Evolutionary conservation across 2,329 filamentous ascomycete species (phyloP).

Genomic region (Cladosporium sp.): DNA sequence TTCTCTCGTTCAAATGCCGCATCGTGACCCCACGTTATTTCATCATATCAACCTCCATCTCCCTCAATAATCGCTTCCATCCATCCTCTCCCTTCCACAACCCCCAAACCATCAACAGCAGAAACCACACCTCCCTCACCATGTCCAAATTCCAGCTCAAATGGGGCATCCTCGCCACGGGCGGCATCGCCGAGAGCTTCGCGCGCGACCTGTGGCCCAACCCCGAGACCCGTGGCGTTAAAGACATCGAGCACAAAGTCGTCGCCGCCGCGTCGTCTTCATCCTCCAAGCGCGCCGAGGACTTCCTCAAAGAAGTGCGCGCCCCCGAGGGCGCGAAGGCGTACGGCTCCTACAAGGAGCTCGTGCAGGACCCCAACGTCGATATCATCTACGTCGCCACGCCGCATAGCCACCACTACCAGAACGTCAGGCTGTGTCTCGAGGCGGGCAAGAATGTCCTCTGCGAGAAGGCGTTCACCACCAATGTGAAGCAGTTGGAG

Average conservation of each 20-base stretch:
- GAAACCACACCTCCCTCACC: background rate
- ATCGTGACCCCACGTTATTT: conserved; percentile 3
- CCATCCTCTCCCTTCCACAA: background rate
- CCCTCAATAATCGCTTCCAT: no score
- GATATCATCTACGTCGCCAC: conserved; percentile 89
- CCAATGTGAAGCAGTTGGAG: conserved; percentile 72
- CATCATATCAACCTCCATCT: background rate
- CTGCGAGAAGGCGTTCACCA: conserved; percentile 87
- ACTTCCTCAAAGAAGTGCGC: conserved; percentile 68
- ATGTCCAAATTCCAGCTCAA: conserved; percentile 34
- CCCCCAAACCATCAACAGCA: background rate
- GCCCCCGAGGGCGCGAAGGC: conserved; percentile 64
- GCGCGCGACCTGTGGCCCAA: conserved; percentile 74
- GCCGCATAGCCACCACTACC: conserved; percentile 89
- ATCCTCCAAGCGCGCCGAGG: conserved; percentile 62
- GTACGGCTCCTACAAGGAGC: conserved; percentile 77
- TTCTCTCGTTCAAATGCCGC: conserved; percentile 2
- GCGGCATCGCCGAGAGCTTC: conserved; percentile 51
- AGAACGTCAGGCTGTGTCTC: conserved; percentile 81
- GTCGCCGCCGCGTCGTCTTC: conserved; percentile 77
- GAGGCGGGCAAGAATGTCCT: conserved; percentile 83
- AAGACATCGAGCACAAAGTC: conserved; percentile 71
- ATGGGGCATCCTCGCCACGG: conserved; percentile 46
- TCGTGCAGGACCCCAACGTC: conserved; percentile 72
- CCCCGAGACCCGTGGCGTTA: conserved; percentile 63